Percentiles rank a stretch among this genome's conserved stretches.
Evolutionary conservation across 805 yeast species (phyloP).

Genomic region (Nakazawaea populi): DNA sequence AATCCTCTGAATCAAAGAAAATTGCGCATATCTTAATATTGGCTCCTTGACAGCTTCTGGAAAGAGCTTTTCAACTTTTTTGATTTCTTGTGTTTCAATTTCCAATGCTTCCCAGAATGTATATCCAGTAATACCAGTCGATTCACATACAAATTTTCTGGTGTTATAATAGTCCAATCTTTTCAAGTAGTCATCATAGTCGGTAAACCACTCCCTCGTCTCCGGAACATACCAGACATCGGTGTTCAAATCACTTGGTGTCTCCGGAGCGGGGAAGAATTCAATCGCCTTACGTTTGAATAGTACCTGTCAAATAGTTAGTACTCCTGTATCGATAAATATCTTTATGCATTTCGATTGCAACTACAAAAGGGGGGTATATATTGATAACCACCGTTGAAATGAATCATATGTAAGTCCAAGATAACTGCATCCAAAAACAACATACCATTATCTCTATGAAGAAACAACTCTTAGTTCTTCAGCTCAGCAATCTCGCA

Average conservation of each 20-base stretch:
- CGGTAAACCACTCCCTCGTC: constrained; percentile 83
- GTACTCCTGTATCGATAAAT: not conserved
- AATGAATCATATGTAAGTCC: not conserved
- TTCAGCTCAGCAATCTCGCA: not conserved
- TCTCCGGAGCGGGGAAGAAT: constrained; percentile 47
- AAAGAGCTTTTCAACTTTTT: constrained; percentile 69
- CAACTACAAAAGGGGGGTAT: constrained; percentile 1
- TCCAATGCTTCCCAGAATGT: constrained; percentile 86
- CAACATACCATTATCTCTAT: not conserved
- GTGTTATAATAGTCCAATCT: constrained; percentile 68
- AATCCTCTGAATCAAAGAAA: constrained; percentile 72
- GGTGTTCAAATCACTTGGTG: constrained; percentile 50
- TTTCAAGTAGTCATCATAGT: constrained; percentile 69
- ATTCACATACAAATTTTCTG: constrained; percentile 88
- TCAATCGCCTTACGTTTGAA: constrained; percentile 70
- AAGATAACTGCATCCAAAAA: not conserved
- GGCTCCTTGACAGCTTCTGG: constrained; percentile 94
- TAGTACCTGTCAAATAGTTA: constrained; percentile 45
- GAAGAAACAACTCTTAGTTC: not conserved
- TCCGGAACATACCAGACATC: constrained; percentile 78
- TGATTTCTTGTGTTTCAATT: constrained; percentile 60
- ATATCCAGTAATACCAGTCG: constrained; percentile 88
- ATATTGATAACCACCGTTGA: not conserved
- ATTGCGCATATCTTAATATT: constrained; percentile 78
- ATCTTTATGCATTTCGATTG: too few species aligned